Base-by-base conservation (phyloP, 2,329 filamentous ascomycete genomes). In the Bisporella sp. region DNA sequence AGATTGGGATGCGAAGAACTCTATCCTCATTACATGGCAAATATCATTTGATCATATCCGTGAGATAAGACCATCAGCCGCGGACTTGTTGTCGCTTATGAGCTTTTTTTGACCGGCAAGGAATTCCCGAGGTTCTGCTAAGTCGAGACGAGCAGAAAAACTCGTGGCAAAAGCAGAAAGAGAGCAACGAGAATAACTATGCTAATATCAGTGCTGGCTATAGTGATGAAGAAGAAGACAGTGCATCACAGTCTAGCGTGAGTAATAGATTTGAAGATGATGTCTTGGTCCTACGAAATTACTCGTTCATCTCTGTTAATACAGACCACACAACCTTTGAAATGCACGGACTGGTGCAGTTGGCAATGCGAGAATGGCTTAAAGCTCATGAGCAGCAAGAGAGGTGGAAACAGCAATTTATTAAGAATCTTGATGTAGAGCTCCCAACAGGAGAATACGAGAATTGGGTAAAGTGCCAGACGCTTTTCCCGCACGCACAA, bases 271-370 rank as follows among this genome's bases (percentile, higher is more conserved):
- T 68, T 39, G 62, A 67, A 53, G 57, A 65, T 3, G 66, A 73
- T 55, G 47, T 73, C 1, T 29, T 53, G 1, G 54, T 58, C 1
- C 58, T 74, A 28, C 57, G 59, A 45, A 57, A 68, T 50, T 74
- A 64, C 55, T 69, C 59, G 1, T 66, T 74, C 9, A 54, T 74
- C 11, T 51, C 59, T 0, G 37, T 52, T 1, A 59, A 54, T n/a
- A 54, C 51, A 32, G 21, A 46, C 21, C 54, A 55, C 1, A 59
- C 53, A 9, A 47, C 53, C 2, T 72, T 69, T 46, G 65, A 70
- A 52, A 74, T 74, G 69, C 71, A 75, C 56, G 41, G 52, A 6
- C 61, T 75, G 3, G 71, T 73, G 21, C 68, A 72, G 54, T 53
- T 72, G 29, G 62, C 67, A 11, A 70, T 60, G 8, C 62, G 60